phyloP scores from a whole-genome alignment of 1,284 basidiomycete species.

The Afroboletus lepidellus region DNA sequence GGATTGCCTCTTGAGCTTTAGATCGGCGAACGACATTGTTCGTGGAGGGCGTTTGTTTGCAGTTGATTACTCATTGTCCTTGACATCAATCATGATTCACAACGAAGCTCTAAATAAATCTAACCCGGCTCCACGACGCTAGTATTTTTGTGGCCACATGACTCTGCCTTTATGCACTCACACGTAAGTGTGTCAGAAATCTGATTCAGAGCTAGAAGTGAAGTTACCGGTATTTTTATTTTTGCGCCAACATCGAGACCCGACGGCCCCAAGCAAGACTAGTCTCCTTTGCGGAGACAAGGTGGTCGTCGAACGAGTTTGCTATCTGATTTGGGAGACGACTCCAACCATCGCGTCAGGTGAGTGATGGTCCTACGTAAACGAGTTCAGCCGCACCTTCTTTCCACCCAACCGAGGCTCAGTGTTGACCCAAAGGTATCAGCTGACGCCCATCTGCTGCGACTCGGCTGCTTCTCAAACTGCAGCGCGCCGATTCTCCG shows the following conservation, averaged over 20 bases:
- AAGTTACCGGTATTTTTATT: neutral
- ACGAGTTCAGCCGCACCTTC: neutral
- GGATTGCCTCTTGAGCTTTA: slow-evolving; percentile 26
- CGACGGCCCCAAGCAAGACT: neutral
- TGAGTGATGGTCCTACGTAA: slow-evolving; percentile 10
- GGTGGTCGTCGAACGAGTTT: neutral
- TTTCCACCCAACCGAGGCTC: neutral
- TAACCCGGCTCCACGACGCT: no score
- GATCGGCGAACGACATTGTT: slow-evolving; percentile 39
- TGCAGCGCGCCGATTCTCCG: slow-evolving; percentile 6
- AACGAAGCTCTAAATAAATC: no score
- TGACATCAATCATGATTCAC: no score
- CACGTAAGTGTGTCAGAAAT: neutral
- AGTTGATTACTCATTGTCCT: neutral
- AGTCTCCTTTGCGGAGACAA: slow-evolving; percentile 15
- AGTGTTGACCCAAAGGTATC: neutral
- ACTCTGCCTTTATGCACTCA: no score
- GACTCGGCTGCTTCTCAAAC: slow-evolving; percentile 6
- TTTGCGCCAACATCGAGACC: neutral
- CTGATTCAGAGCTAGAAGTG: neutral
- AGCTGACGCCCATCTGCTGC: slow-evolving; percentile 2
- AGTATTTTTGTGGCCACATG: no score
- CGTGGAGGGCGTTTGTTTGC: slow-evolving; percentile 14
- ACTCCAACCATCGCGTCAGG: slow-evolving; percentile 6
- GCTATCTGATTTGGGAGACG: neutral